These are phyloP conservation scores for Gomphus bonarii DNA, from an alignment of 1,284 basidiomycete species.

Conservation along the genomic window DNA sequence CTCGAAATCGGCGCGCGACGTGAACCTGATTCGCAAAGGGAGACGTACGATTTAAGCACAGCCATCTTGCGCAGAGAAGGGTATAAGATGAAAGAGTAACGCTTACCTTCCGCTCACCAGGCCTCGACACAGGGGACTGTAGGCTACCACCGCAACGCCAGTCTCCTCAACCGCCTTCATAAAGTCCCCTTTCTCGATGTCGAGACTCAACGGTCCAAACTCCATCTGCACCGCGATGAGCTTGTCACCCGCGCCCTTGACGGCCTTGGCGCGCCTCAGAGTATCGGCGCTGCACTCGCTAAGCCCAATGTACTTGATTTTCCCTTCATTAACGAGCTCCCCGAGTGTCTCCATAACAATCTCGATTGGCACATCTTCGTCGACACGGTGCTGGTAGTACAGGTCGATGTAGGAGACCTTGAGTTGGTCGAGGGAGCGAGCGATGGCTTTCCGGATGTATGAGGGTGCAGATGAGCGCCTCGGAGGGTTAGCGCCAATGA, in stretches of 20 bases:
- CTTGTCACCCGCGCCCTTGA: slow-evolving; percentile 28
- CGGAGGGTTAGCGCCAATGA: slow-evolving; percentile 10
- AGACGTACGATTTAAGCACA: not conserved
- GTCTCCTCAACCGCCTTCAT: slow-evolving; percentile 41
- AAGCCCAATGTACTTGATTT: slow-evolving; percentile 50
- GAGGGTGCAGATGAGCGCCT: slow-evolving; percentile 22
- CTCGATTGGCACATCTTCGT: slow-evolving; percentile 36
- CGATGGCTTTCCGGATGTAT: slow-evolving; percentile 25
- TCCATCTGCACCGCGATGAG: slow-evolving; percentile 56
- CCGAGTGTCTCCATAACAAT: slow-evolving; percentile 41
- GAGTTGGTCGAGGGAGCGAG: slow-evolving; percentile 29
- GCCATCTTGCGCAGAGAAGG: too few relatives aligned
- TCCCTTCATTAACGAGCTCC: slow-evolving; percentile 47
- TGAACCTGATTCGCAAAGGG: slow-evolving; percentile 22
- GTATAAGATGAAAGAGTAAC: too few relatives aligned
- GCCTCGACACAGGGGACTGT: slow-evolving; percentile 53
- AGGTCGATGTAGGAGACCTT: slow-evolving; percentile 36
- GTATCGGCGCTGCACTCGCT: slow-evolving; percentile 50
- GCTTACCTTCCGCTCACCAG: slow-evolving; percentile 47
- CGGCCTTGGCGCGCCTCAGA: slow-evolving; percentile 50
- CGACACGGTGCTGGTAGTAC: slow-evolving; percentile 37
- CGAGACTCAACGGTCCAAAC: slow-evolving; percentile 48
- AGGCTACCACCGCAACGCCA: slow-evolving; percentile 45
- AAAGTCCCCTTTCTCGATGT: slow-evolving; percentile 32
- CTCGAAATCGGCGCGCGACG: slow-evolving; percentile 38